These are phyloP conservation scores for Tolypocladium inflatum DNA, from an alignment of 2,329 filamentous ascomycete species.

Conservation along the genomic window DNA sequence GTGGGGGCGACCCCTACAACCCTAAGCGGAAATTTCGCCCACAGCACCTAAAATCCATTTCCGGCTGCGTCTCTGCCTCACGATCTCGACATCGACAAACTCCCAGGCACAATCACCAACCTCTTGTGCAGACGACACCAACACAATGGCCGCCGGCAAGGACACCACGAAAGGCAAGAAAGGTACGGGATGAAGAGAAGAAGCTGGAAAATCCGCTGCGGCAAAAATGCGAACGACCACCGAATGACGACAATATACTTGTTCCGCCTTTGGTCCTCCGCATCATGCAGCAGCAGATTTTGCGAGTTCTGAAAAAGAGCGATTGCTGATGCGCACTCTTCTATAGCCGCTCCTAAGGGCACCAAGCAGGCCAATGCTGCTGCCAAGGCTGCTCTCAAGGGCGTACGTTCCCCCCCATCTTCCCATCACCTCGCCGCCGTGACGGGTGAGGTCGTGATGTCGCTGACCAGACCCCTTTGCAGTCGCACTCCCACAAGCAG, in stretches of 20 bases:
- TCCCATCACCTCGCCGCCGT: neutral
- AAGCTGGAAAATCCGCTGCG: slow-evolving; percentile 2
- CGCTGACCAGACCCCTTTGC: neutral
- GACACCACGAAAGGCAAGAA: slow-evolving; percentile 32
- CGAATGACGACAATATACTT: slow-evolving; percentile 2
- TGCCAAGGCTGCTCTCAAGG: slow-evolving; percentile 92
- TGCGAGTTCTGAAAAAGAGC: slow-evolving; percentile 63
- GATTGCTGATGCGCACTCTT: slow-evolving; percentile 59
- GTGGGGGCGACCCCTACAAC: slow-evolving; percentile 5
- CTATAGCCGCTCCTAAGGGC: slow-evolving; percentile 51
- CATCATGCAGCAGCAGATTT: slow-evolving; percentile 66
- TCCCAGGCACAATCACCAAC: slow-evolving; percentile 2
- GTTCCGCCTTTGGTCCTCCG: slow-evolving; percentile 13
- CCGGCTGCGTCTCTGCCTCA: neutral
- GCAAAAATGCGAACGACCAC: slow-evolving; percentile 3
- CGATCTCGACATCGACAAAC: slow-evolving; percentile 4
- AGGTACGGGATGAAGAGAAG: slow-evolving; percentile 33
- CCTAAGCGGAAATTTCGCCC: slow-evolving; percentile 15
- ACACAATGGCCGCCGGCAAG: slow-evolving; percentile 27
- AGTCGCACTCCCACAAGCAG: slow-evolving; percentile 65
- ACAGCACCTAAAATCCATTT: slow-evolving; percentile 8
- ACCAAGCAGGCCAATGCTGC: slow-evolving; percentile 85
- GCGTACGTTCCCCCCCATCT: slow-evolving; percentile 54
- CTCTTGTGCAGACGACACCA: slow-evolving; percentile 5
- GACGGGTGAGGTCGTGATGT: neutral